phyloP scores from a whole-genome alignment of 768 basidiomycete genomes.

The Kwoniella bestiolae region DNA sequence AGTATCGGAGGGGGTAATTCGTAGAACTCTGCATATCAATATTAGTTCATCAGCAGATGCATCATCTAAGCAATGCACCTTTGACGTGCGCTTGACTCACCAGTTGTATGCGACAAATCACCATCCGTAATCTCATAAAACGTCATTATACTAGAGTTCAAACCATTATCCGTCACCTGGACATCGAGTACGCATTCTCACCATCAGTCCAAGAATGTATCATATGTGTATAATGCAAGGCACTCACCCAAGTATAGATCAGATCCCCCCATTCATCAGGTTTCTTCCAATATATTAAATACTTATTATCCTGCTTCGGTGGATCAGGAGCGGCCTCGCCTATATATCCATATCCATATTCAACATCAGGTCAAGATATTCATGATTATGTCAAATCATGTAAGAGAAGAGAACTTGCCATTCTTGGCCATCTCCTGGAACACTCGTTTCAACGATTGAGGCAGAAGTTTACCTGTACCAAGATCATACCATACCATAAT shows the following conservation, averaged over 20 bases:
- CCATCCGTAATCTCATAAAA: slow-evolving; percentile 60
- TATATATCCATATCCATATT: slow-evolving; percentile 6
- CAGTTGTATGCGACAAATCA: slow-evolving; percentile 55
- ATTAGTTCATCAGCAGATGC: too few species aligned
- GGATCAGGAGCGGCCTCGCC: slow-evolving; percentile 49
- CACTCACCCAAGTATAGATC: slow-evolving; percentile 59
- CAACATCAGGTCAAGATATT: not conserved
- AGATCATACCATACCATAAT: not conserved
- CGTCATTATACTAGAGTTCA: slow-evolving; percentile 58
- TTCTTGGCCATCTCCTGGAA: slow-evolving; percentile 50
- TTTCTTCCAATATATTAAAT: slow-evolving; percentile 58
- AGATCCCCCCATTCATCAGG: slow-evolving; percentile 59
- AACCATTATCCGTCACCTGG: slow-evolving; percentile 58
- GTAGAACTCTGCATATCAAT: slow-evolving; percentile 57
- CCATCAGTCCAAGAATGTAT: not conserved
- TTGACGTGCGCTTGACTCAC: slow-evolving; percentile 18
- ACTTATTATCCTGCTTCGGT: slow-evolving; percentile 51
- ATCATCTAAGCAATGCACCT: not conserved
- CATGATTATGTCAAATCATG: not conserved
- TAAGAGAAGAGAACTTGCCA: slow-evolving; percentile 32
- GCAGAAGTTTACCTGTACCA: slow-evolving; percentile 48
- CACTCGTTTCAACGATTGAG: slow-evolving; percentile 38
- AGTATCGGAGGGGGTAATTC: slow-evolving; percentile 56
- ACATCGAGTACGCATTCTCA: not conserved
- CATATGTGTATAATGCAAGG: not conserved